Percentiles rank a stretch among this genome's conserved stretches.
phyloP scores from a whole-genome alignment of 2,329 filamentous ascomycete genomes.

The Didymosphaeria variabile region DNA sequence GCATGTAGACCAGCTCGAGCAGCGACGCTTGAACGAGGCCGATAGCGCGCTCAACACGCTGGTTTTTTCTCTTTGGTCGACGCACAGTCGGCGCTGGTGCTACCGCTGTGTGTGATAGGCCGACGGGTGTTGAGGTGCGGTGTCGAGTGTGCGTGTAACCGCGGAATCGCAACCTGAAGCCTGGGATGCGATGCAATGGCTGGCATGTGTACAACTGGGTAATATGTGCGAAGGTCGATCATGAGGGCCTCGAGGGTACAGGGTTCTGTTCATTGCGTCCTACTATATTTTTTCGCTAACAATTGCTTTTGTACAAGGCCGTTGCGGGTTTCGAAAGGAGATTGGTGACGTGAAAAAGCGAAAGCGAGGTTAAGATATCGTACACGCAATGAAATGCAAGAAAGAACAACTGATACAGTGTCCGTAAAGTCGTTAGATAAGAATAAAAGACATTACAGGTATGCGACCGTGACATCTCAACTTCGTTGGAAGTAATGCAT shows the following conservation, averaged over 20 bases:
- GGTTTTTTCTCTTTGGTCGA: constrained; percentile 28
- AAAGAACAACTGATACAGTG: constrained; percentile 28
- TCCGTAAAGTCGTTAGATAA: constrained; percentile 44
- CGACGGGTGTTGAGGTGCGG: constrained; percentile 34
- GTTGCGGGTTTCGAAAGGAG: constrained; percentile 31
- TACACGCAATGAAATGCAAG: constrained; percentile 38
- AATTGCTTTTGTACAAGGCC: constrained; percentile 51
- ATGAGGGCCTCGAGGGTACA: constrained; percentile 26
- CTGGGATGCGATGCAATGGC: constrained; percentile 17
- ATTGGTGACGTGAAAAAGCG: constrained; percentile 21
- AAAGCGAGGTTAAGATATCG: constrained; percentile 37
- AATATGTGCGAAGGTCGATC: constrained; percentile 21
- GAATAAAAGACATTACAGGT: constrained; percentile 48
- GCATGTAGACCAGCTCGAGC: constrained; percentile 34
- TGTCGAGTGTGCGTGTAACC: constrained; percentile 37
- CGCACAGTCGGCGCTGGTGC: constrained; percentile 34
- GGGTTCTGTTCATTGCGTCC: constrained; percentile 15
- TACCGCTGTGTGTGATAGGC: constrained; percentile 33
- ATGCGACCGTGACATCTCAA: constrained; percentile 43
- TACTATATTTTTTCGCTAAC: constrained; percentile 41
- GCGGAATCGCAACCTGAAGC: constrained; percentile 26
- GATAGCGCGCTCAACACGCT: constrained; percentile 31
- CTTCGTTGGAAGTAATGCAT: constrained; percentile 41
- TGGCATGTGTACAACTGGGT: constrained; percentile 12
- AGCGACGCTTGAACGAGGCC: constrained; percentile 24